Percentiles rank a stretch among this genome's conserved stretches.
phyloP scores from a whole-genome alignment of 1,139 yeast genomes.

The Spathaspora jeffriesii region DNA sequence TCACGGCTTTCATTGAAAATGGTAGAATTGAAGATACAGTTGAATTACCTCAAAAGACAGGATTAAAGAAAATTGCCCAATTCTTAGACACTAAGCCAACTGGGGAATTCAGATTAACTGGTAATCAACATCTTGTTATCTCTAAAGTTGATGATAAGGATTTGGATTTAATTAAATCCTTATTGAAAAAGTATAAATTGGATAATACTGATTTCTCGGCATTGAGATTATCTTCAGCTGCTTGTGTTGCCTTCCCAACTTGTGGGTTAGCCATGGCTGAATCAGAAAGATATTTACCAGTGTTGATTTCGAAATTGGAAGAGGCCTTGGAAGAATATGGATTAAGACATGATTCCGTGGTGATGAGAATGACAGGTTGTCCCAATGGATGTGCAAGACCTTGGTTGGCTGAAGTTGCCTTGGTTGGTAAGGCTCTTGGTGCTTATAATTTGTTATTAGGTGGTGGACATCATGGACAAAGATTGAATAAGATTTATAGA shows the following conservation, averaged over 20 bases:
- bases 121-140: conserved; percentile 89
- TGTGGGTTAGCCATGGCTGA: conserved; percentile 99
- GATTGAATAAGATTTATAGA: conserved; percentile 87
- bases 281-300: conserved; percentile 93
- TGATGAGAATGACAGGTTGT: conserved; percentile 99
- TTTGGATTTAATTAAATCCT: conserved; percentile 57
- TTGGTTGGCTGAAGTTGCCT: conserved; percentile 95
- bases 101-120: conserved; percentile 92
- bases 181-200: conserved; percentile 73
- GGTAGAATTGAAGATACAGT: conserved; percentile 96
- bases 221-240: conserved; percentile 86
- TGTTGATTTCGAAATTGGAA: conserved; percentile 78
- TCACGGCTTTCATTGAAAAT: conserved; percentile 92
- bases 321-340: conserved; percentile 88
- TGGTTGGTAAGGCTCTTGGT: conserved; percentile 94
- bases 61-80: conserved; percentile 78
- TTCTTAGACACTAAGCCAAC: conserved; percentile 51
- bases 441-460: conserved; percentile 95
- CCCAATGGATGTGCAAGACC: conserved; percentile 99
- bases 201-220: conserved; percentile 86
- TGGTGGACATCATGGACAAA: conserved; percentile 94
- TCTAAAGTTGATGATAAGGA: conserved; percentile 74
- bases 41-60: conserved; percentile 87
- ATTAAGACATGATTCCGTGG: conserved; percentile 90
- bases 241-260: conserved; percentile 98